Evolutionary conservation across 371 early-diverging fungal genomes (phyloP).

Genomic region (Amoeboaphelidium protococcarum): DNA sequence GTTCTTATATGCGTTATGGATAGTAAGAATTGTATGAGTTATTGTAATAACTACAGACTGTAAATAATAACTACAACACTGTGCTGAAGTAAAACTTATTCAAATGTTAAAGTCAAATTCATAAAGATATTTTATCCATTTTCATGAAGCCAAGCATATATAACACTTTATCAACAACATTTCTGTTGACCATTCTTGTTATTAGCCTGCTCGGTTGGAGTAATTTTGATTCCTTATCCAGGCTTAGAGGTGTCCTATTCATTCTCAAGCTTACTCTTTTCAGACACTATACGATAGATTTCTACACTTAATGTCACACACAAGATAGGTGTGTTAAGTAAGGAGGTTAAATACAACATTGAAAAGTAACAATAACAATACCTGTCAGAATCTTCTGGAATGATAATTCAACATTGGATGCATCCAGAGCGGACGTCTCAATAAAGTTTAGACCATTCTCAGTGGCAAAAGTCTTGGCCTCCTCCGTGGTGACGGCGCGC

Average conservation of each 20-base stretch:
- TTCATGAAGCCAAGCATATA: too few relatives aligned
- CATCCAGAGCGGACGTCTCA: constrained; percentile 82
- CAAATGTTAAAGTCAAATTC: too few relatives aligned
- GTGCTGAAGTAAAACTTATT: too few relatives aligned
- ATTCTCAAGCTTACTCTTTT: neutral
- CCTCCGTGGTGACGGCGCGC: constrained; percentile 84
- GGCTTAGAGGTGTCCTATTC: neutral
- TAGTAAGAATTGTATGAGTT: too few relatives aligned
- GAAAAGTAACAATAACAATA: constrained; percentile 17
- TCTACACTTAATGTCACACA: neutral
- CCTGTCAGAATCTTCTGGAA: constrained; percentile 78
- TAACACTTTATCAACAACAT: neutral
- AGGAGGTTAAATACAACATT: too few relatives aligned
- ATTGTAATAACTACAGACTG: too few relatives aligned
- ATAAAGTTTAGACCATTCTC: constrained; percentile 74
- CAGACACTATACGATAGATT: neutral
- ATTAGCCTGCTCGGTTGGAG: neutral
- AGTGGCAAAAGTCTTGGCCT: constrained; percentile 89
- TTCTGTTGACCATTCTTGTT: neutral
- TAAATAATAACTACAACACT: too few relatives aligned
- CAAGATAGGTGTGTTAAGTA: neutral
- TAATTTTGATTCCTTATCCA: neutral
- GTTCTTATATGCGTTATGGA: too few relatives aligned
- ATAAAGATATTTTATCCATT: too few relatives aligned
- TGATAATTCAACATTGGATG: constrained; percentile 75